Evolutionary conservation across 305 asterid genomes (phyloP), one percentile per base, ranked within the genome.

Genomic region (Euphrasia arctica): DNA sequence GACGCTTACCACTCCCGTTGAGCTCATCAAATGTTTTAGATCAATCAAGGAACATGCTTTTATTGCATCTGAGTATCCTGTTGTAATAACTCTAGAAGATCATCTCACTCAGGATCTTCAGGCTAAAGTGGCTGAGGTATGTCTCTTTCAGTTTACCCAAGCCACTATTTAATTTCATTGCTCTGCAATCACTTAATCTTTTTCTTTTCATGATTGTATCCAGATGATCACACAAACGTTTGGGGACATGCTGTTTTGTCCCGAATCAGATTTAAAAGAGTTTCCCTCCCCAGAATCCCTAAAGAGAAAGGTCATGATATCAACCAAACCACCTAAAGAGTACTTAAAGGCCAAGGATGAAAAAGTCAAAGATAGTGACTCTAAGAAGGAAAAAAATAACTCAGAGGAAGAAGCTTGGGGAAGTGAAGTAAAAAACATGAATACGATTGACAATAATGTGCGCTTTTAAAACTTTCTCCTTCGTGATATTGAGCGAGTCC

Each of bases 241-340:
- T 77, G 96, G 91, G 65, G 95, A 86, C 69, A 79, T 83, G 75
- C 80, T 91, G 72, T 91, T 81, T 79, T 60, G 74, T 63, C 95
- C 98, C 69, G 92, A 82, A 56, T 72, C 90, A 65, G 94, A 86
- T 65, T 73, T 86, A 78, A 72, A 68, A 68, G 88, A 83, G 51
- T 79, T 91, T 45, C 95, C 95, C 64, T 85, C 96, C 52, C 98
- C 98, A 8, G 86, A 79, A 57, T 72, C 72, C 39, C 79, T 91
- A 70, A 91, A 86, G 82, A 78, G 54, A 71, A 79, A 61, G 80
- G 67, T 91, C 48, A 79, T 91, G 32, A 85, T 91, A 76, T 91
- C 98, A 55, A 91, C 98, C 50, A 91, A 91, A 75, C 98, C 95
- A 72, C 98, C 98, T 0, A 91, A 88, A 75, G 98, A 88, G 77